Base-by-base conservation (phyloP, 345 rosid species). In the Camelina hispida region DNA sequence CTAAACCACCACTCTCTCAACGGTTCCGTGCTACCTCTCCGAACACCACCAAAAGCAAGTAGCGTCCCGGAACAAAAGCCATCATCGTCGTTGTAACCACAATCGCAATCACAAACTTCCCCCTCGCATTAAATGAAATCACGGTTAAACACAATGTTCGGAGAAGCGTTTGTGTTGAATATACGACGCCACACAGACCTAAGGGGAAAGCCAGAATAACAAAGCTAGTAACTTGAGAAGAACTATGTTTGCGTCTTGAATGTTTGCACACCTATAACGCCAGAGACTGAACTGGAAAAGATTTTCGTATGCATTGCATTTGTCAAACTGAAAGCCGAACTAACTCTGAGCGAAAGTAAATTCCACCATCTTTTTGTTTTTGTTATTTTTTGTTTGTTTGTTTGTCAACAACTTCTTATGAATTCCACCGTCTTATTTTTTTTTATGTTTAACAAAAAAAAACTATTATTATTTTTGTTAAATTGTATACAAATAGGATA, bases 1-100 rank as follows among this genome's bases (percentile, higher is more conserved):
- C 99, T 89, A 83, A 89, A 91, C 99, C 98, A 96, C 97, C 99
- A 96, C 69, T 93, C 99, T 75, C 87, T 89, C 79, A 90, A 50
- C 82, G 90, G 84, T 68, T 91, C 99, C 0, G 89, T 87, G 84
- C 85, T 86, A 7, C 81, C 88, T 83, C 74, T 86, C 69, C 97
- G 81, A 91, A 87, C 18, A 66, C 46, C 32, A 88, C 14, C 9
- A 84, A 79, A 42, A 83, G 34, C 74, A 88, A 71, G 78, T 86
- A 89, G 60, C 88, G 92, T 40, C 74, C 30, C 0, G 99, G 97
- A 62, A 91, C 35, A 6, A 90, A 76, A 3, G 80, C 79, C 59
- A 90, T 63, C 59, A 85, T 17, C 68, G 81, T 51, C 5, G 97
- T 96, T 46, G 15, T 47, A 15, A 83, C 42, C 71, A 88, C 44